Percentiles rank a stretch among this genome's conserved stretches.
These are phyloP conservation scores for Phaseolus coccineus DNA, from an alignment of 331 rosid species.

Conservation along the genomic window DNA sequence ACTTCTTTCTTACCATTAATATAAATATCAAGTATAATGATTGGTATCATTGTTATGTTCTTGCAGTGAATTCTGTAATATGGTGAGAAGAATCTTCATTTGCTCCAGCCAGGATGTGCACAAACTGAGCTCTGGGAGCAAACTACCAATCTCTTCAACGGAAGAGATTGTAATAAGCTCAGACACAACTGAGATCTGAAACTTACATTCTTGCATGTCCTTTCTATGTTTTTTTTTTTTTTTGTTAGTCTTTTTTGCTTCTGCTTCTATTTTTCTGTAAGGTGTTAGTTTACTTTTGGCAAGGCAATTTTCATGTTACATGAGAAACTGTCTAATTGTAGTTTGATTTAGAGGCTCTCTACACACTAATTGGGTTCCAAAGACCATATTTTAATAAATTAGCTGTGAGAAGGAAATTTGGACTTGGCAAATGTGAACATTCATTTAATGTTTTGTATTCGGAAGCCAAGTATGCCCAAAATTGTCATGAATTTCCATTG, in stretches of 20 bases:
- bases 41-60: constrained; percentile 13
- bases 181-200: constrained; percentile 60
- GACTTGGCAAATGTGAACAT: constrained; percentile 51
- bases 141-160: constrained; percentile 52
- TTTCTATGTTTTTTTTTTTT: neutral
- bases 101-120: constrained; percentile 74
- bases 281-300: constrained; percentile 46
- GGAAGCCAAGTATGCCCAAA: constrained; percentile 4
- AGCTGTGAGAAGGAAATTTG: constrained; percentile 41
- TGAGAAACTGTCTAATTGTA: constrained; percentile 48
- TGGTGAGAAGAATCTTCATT: constrained; percentile 85
- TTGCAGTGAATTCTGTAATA: constrained; percentile 80
- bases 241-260: constrained; percentile 39
- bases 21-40: neutral
- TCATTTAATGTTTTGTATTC: neutral
- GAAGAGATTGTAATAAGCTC: constrained; percentile 66
- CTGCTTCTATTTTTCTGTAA: constrained; percentile 39
- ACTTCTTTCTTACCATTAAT: neutral
- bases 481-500: constrained; percentile 8
- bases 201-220: neutral
- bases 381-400: constrained; percentile 35
- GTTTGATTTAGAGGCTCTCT: constrained; percentile 53
- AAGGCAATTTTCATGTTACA: constrained; percentile 42
- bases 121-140: constrained; percentile 67
- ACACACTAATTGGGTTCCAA: constrained; percentile 38